Conservation (phyloP, 2,329 filamentous ascomycete genomes). For the Cladophialophora yegresii region DNA sequence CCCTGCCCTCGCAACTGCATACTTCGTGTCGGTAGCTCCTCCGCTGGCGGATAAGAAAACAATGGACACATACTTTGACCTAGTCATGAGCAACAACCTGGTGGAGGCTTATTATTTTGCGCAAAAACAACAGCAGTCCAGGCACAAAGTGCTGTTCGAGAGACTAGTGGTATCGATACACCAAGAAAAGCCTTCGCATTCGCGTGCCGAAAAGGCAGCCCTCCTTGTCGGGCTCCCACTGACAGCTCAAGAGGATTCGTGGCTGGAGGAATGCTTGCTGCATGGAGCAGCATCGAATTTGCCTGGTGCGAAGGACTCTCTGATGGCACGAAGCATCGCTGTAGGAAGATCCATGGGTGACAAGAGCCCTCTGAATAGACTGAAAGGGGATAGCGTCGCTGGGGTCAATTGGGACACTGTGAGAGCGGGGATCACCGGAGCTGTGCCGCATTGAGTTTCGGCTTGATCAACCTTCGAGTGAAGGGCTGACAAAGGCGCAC, state of each 20-base stretch:
- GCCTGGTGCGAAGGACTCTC: conserved; percentile 68
- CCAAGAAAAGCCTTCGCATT: conserved; percentile 42
- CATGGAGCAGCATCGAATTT: conserved; percentile 65
- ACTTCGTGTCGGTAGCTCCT: conserved; percentile 75
- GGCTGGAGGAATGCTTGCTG: conserved; percentile 70
- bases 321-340: conserved; percentile 72
- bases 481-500: neutral
- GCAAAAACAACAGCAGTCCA: conserved; percentile 62
- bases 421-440: conserved; percentile 30
- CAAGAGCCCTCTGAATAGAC: conserved; percentile 41
- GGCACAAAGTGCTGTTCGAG: conserved; percentile 67
- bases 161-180: conserved; percentile 64
- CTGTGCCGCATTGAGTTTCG: conserved; percentile 19
- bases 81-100: conserved; percentile 67
- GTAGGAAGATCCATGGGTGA: conserved; percentile 55
- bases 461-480: neutral
- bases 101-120: conserved; percentile 74
- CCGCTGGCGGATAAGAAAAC: conserved; percentile 66
- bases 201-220: conserved; percentile 59
- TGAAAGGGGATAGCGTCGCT: conserved; percentile 50
- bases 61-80: conserved; percentile 67
- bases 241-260: conserved; percentile 68
- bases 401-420: conserved; percentile 57
- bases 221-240: conserved; percentile 75
- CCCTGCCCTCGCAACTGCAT: conserved; percentile 69